Percentiles rank a stretch among this genome's conserved stretches.
These are phyloP conservation scores for Pythium plurisporium DNA, from an alignment of 352 stramenopile genomes.

Conservation along the genomic window DNA sequence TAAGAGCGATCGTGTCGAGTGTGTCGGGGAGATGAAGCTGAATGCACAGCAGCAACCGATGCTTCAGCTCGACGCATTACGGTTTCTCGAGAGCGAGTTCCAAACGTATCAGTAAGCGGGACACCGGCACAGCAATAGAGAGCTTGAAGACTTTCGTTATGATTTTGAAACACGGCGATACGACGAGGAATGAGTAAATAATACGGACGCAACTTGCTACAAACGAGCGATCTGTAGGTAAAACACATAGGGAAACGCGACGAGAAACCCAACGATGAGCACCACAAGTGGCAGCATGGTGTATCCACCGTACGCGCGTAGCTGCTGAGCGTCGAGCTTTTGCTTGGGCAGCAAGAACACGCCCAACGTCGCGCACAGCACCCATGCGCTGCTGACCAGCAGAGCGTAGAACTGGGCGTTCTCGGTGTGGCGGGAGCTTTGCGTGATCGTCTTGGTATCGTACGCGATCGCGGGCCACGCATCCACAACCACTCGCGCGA, in stretches of 20 bases:
- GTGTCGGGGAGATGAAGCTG: constrained; percentile 7
- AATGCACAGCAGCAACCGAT: constrained; percentile 20
- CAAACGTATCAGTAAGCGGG: constrained; percentile 24
- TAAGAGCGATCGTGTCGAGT: constrained; percentile 18
- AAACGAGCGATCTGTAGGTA: constrained; percentile 25
- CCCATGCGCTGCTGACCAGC: constrained; percentile 8
- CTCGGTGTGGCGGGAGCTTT: not conserved
- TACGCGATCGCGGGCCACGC: constrained; percentile 7
- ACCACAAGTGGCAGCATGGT: constrained; percentile 19
- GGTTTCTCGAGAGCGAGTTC: constrained; percentile 22
- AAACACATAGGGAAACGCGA: constrained; percentile 16
- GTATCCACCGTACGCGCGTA: constrained; percentile 47
- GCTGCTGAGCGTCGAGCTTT: constrained; percentile 44
- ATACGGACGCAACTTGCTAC: not conserved
- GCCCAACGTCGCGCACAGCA: constrained; percentile 21
- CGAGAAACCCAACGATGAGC: constrained; percentile 24
- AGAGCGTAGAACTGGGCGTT: constrained; percentile 19
- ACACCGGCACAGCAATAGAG: too few relatives aligned
- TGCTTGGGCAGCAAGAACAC: constrained; percentile 32
- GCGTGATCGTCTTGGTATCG: not conserved
- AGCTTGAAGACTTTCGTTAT: too few relatives aligned
- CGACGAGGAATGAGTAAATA: too few relatives aligned
- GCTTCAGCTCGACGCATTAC: constrained; percentile 13
- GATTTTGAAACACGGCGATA: too few relatives aligned
- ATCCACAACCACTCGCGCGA: constrained; percentile 15